Base-by-base conservation (phyloP, 2,329 filamentous ascomycete genomes). In the Dactylella cylindrospora region DNA sequence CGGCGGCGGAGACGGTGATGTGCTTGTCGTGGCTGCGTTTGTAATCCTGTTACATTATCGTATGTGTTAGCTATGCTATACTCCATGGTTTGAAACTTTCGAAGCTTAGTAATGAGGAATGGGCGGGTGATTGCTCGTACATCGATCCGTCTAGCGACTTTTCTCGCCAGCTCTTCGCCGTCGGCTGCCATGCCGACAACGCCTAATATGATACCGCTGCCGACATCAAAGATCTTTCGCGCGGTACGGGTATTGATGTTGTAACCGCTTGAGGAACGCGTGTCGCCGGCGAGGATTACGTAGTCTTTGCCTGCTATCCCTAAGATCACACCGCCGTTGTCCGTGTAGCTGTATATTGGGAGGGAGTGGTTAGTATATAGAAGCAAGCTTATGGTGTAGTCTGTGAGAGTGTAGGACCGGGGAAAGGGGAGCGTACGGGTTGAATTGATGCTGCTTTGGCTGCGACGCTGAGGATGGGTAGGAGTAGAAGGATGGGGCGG, bases 161-260 rank as follows among this genome's bases (percentile, higher is more conserved):
- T 68, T 28, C 68, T 65, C 3, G 65, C 91, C 69, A 98, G 79
- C 28, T 93, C 91, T 70, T 90, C 84, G 61, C 93, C 93, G 73
- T 98, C 93, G 66, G 93, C 93, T 10, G 90, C 89, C 72, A 96
- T 98, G 39, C 93, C 93, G 35, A 95, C 91, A 0, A 98, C 91
- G 1, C 90, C 94, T 41, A 98, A 81, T 12, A 97, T 82, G 70
- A 98, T 90, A 62, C 90, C 88, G 49, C 91, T 93, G 62, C 94
- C 93, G 69, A 98, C 94, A 76, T 88, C 90, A 82, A 95, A 98
- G 66, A 98, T 86, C 77, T 98, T 98, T 54, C 93, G 93, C 60
- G 85, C 82, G 78, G 88, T 91, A 70, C 93, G 87, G 60, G 90
- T 90, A 83, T 98, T 96, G 84, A 98, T 98, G 80, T 86, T 96